These are phyloP conservation scores for Panellus pusillus DNA, from an alignment of 768 basidiomycete genomes.

Conservation along the genomic window DNA sequence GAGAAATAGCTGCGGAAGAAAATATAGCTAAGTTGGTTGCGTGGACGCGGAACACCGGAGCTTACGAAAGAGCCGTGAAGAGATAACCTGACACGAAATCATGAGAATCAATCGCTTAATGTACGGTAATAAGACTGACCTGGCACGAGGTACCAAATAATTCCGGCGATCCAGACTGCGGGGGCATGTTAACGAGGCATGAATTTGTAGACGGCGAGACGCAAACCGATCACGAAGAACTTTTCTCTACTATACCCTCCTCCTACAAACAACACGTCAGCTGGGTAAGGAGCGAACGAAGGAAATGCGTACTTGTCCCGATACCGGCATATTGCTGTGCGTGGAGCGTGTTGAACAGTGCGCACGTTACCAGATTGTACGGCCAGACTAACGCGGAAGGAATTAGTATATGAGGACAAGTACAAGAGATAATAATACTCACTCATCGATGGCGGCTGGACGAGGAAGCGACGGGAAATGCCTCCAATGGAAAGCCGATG, in stretches of 20 bases:
- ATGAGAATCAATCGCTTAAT: too few relatives aligned
- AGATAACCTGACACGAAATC: constrained; percentile 78
- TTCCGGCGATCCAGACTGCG: too few relatives aligned
- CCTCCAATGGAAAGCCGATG: constrained; percentile 74
- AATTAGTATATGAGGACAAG: too few relatives aligned
- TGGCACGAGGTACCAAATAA: constrained; percentile 74
- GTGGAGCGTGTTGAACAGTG: constrained; percentile 87
- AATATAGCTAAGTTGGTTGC: not conserved
- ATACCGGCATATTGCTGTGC: constrained; percentile 53
- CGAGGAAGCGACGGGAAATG: constrained; percentile 74
- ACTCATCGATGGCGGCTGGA: constrained; percentile 80
- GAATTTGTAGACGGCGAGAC: constrained; percentile 52
- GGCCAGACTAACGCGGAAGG: constrained; percentile 57
- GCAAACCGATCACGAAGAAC: constrained; percentile 64
- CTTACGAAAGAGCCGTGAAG: constrained; percentile 84
- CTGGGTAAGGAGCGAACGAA: too few relatives aligned
- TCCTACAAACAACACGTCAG: too few relatives aligned
- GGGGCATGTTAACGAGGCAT: too few relatives aligned
- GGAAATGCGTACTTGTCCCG: constrained; percentile 65
- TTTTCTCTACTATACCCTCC: constrained; percentile 54
- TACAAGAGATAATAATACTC: too few relatives aligned
- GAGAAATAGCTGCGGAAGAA: not conserved
- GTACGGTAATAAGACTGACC: constrained; percentile 43
- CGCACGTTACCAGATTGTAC: constrained; percentile 78
- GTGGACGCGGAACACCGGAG: constrained; percentile 53